Conservation (phyloP, 179 eudicot species). For the Monotropa hypopitys region DNA sequence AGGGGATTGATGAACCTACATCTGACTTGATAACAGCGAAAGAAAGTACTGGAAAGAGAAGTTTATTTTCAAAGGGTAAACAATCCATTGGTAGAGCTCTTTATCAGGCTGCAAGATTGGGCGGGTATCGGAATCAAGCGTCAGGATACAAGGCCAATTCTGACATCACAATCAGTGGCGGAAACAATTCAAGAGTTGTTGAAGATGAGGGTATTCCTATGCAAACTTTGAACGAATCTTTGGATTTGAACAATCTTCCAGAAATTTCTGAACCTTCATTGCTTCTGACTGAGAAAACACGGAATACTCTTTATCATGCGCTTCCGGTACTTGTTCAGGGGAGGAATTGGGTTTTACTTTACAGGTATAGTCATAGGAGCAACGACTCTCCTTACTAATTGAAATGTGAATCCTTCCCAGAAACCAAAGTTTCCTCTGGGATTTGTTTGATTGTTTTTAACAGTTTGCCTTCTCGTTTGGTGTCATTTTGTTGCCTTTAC, state of each 20-base stretch:
- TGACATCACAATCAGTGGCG: constrained; percentile 20
- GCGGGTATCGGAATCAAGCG: constrained; percentile 45
- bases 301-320: constrained; percentile 46
- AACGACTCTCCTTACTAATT: background rate
- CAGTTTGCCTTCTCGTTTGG: background rate
- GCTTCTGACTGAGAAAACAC: constrained; percentile 58
- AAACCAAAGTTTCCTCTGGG: background rate
- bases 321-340: constrained; percentile 69
- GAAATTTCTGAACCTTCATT: constrained; percentile 63
- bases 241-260: constrained; percentile 38
- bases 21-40: constrained; percentile 18
- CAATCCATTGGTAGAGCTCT: constrained; percentile 65
- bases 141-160: constrained; percentile 31
- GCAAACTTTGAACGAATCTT: constrained; percentile 25
- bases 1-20: constrained; percentile 21
- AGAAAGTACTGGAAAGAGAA: constrained; percentile 54
- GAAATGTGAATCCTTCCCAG: background rate
- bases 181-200: constrained; percentile 19
- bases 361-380: constrained; percentile 41
- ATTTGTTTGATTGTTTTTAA: background rate
- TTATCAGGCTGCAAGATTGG: constrained; percentile 53
- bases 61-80: constrained; percentile 62
- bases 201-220: constrained; percentile 25
- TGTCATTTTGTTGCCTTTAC: constrained; percentile 15
- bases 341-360: constrained; percentile 74